Evolutionary conservation across 352 stramenopile genomes (phyloP), one percentile per base, ranked within the genome.

Genomic region (Thalassiosira livingstoniorum): DNA sequence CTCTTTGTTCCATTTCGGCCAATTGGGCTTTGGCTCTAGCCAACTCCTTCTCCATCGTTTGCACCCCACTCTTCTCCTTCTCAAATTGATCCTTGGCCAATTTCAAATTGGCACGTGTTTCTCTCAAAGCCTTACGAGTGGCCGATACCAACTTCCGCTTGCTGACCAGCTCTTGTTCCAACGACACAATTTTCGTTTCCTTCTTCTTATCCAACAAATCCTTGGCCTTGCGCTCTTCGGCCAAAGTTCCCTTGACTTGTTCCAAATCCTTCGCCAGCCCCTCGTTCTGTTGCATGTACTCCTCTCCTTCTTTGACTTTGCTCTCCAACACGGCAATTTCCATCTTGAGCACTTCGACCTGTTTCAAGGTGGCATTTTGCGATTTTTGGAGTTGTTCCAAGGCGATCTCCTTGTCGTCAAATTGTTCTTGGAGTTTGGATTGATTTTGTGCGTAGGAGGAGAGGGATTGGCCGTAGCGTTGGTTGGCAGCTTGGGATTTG

Each of bases 321-420:
- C 29, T 53, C 66, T 85, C 57, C 11, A 88, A 60, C 4, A 57
- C 58, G 42, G 76, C 5, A 0, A 87, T 54, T 66, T 87, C 75
- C 2, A 74, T 35, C 60, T 70, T 57, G 10, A 87, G 54, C 0
- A 51, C 57, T 31, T 84, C 75, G 3, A 82, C 67, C 60, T 82
- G 69, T 25, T 74, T 70, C 4, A 53, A 5, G 58, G 5, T 61
- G 29, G 43, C 71, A 58, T 81, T 65, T 11, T 47, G 64, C 23
- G 78, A 71, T 11, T 43, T 66, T 18, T 47, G 7, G 31, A 87
- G 54, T 1, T 58, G 55, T 11, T 29, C 51, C 37, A 79, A 75
- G 5, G 27, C 23, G 11, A 55, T 15, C 55, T 87, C 72, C 58
- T 79, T 83, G n/a, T 63, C 65, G 10, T 76, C 63, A 25, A 83